These are phyloP conservation scores for Carpinus viminea DNA, from an alignment of 306 rosid genomes.

Conservation along the genomic window DNA sequence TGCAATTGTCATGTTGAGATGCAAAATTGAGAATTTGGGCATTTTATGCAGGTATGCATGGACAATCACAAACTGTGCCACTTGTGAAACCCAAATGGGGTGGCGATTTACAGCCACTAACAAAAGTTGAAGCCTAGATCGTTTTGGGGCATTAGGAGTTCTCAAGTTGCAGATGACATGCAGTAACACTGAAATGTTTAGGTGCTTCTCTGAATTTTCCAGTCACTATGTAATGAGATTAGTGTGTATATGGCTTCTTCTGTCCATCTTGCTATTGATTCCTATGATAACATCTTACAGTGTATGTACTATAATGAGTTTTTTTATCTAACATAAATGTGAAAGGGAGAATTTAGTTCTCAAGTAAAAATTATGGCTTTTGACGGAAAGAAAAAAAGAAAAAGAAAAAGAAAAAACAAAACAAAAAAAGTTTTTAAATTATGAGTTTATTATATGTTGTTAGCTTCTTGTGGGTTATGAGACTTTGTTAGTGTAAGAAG, in stretches of 20 bases:
- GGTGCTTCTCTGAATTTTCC: background rate
- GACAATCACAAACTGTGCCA: slow-evolving; percentile 68
- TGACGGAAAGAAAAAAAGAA: no score
- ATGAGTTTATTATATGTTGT: no score
- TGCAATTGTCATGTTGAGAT: background rate
- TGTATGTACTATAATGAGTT: background rate
- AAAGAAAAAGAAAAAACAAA: no score
- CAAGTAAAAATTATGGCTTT: no score
- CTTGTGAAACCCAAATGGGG: slow-evolving; percentile 76
- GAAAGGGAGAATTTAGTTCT: no score
- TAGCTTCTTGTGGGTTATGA: no score
- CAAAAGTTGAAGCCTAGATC: slow-evolving; percentile 62
- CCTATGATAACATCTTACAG: background rate
- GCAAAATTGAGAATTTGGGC: slow-evolving; percentile 26
- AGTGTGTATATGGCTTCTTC: slow-evolving; percentile 9
- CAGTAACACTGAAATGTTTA: slow-evolving; percentile 8
- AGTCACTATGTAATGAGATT: slow-evolving; percentile 8
- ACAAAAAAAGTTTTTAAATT: no score
- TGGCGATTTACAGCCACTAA: slow-evolving; percentile 86
- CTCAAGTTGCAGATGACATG: slow-evolving; percentile 68
- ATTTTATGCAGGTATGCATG: slow-evolving; percentile 75
- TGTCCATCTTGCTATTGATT: background rate
- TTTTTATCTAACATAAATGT: no score
- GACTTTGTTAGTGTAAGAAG: no score
- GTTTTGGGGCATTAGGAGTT: slow-evolving; percentile 87